These are phyloP conservation scores for Pseudogymnoascus sp. DNA, from an alignment of 2,329 filamentous ascomycete genomes.

Conservation along the genomic window DNA sequence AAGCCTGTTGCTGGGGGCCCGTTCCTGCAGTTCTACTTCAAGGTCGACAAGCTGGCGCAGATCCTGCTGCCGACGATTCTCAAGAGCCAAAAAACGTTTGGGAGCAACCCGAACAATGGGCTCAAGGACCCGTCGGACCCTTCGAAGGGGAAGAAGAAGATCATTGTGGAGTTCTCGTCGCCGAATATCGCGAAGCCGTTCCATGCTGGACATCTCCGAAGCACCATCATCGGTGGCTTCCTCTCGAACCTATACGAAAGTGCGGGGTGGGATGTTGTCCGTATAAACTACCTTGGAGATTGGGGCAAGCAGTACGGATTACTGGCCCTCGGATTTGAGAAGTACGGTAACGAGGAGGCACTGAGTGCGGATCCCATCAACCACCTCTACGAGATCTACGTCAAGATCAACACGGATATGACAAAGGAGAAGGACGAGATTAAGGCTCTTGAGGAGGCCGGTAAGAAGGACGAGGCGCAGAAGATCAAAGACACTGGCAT, in stretches of 20 bases:
- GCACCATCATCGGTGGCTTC: conserved; percentile 69
- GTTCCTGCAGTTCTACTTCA: conserved; percentile 75
- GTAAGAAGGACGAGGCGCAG: conserved; percentile 38
- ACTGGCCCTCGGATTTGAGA: conserved; percentile 64
- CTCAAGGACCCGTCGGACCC: conserved; percentile 53
- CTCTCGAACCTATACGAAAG: conserved; percentile 59
- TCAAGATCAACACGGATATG: conserved; percentile 59
- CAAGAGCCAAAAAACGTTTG: conserved; percentile 50
- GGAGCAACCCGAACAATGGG: conserved; percentile 52
- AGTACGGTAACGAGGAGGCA: conserved; percentile 65
- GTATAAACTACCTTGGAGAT: conserved; percentile 70
- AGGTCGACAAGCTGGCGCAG: conserved; percentile 53
- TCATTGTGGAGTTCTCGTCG: conserved; percentile 74
- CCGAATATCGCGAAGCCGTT: conserved; percentile 84
- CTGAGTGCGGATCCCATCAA: conserved; percentile 67
- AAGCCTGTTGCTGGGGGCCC: conserved; percentile 58
- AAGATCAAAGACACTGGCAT: conserved; percentile 46
- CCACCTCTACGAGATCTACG: conserved; percentile 75
- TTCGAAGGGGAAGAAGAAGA: conserved; percentile 36
- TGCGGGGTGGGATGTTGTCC: conserved; percentile 61
- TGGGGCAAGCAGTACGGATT: conserved; percentile 69
- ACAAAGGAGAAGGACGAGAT: conserved; percentile 57
- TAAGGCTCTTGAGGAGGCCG: conserved; percentile 40
- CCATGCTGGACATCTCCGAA: conserved; percentile 64
- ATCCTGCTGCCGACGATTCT: conserved; percentile 63